phyloP scores from a whole-genome alignment of 2,329 filamentous ascomycete genomes.

The Fusarium citri region DNA sequence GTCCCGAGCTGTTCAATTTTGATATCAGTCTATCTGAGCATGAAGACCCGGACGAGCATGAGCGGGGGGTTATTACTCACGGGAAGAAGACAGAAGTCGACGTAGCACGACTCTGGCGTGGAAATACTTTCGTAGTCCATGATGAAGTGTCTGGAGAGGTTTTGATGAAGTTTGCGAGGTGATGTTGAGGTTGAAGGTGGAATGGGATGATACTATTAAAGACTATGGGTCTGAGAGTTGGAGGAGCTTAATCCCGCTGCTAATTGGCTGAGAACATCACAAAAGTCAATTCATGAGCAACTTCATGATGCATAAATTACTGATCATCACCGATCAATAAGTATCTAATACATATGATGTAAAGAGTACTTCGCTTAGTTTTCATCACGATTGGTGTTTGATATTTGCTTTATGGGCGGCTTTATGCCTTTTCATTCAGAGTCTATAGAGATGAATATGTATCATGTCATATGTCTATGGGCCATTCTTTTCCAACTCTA shows the following conservation, averaged over 20 bases:
- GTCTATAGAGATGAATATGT: constrained; percentile 23
- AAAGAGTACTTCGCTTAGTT: not conserved
- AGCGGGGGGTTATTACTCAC: constrained; percentile 57
- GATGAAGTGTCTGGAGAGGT: not conserved
- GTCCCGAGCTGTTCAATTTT: constrained; percentile 75
- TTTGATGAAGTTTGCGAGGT: not conserved
- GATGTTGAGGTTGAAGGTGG: not conserved
- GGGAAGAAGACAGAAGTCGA: constrained; percentile 92
- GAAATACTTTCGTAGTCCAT: constrained; percentile 63
- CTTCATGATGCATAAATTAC: constrained; percentile 34
- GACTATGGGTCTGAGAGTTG: constrained; percentile 10
- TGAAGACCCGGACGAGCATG: not conserved
- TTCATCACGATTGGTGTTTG: not conserved
- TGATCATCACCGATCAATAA: constrained; percentile 3
- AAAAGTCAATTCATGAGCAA: constrained; percentile 11
- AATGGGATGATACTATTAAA: not conserved
- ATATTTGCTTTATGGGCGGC: not conserved
- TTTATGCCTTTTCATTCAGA: constrained; percentile 25
- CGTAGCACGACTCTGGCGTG: constrained; percentile 82
- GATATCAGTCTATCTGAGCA: constrained; percentile 11
- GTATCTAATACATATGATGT: not conserved
- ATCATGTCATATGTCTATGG: constrained; percentile 2
- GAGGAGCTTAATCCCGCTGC: constrained; percentile 5
- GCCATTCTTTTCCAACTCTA: constrained; percentile 15
- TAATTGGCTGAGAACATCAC: constrained; percentile 37